Percentiles rank a stretch among this genome's conserved stretches.
Conservation (phyloP, 495 filamentous ascomycete genomes). For the Xylaria venustula region DNA sequence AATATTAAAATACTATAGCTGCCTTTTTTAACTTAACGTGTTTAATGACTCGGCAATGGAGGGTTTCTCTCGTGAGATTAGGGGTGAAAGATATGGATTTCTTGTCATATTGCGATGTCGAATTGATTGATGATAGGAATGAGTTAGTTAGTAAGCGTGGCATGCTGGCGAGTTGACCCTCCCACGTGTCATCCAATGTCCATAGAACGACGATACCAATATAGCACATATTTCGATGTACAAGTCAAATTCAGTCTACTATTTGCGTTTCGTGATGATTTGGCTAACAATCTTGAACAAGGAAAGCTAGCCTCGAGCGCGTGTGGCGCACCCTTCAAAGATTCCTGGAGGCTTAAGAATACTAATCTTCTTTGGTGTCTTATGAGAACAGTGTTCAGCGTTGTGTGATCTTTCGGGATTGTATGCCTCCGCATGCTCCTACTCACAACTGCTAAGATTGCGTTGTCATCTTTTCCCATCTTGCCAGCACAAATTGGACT, state of each 20-base stretch:
- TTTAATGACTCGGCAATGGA: not conserved
- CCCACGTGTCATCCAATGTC: constrained; percentile 14
- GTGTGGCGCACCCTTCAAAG: too few species aligned
- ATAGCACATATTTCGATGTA: constrained; percentile 14
- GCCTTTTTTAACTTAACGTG: too few species aligned
- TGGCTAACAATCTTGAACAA: too few species aligned
- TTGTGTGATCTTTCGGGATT: too few species aligned
- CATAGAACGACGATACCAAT: constrained; percentile 33
- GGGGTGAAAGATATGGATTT: not conserved
- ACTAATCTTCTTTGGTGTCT: too few species aligned
- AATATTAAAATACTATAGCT: constrained; percentile 6
- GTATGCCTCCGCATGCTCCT: not conserved
- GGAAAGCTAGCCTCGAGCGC: too few species aligned
- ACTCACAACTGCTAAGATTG: not conserved
- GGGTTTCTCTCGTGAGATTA: not conserved
- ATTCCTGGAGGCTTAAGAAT: too few species aligned
- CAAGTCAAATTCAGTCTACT: not conserved
- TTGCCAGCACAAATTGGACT: constrained; percentile 2
- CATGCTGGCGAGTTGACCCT: not conserved
- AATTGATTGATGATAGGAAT: constrained; percentile 8
- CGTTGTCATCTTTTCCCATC: constrained; percentile 5
- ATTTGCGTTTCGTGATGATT: not conserved
- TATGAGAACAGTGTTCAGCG: too few species aligned
- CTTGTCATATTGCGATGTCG: not conserved
- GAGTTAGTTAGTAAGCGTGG: not conserved